Evolutionary conservation across 2,329 filamentous ascomycete genomes (phyloP), one percentile per base, ranked within the genome.

Genomic region (Diaporthe amygdali): DNA sequence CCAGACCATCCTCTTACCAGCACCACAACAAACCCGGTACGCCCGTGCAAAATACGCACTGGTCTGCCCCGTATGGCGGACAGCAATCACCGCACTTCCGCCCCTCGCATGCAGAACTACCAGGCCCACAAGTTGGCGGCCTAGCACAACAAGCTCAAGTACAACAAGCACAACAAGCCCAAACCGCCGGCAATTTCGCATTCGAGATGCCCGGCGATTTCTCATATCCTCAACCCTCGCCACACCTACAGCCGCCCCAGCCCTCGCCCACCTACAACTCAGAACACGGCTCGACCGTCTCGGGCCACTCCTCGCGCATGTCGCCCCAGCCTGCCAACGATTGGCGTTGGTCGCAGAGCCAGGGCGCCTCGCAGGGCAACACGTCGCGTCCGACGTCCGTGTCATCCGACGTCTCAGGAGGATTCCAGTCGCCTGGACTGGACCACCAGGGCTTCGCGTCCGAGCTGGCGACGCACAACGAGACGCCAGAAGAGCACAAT

Each of bases 181-280:
- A 76, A 68, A n/a, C n/a, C n/a, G n/a, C n/a, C n/a, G n/a, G n/a
- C 51, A 61, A 20, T 71, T 64, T 64, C 17, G 75, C 66, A 15
- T 78, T 83, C 70, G 84, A 86, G 72, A 80, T 85, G 72, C 82
- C 83, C 0, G 87, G 87, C 27, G 87, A 89, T 75, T 87, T 81
- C 76, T 84, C 84, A 74, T 80, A 86, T 54, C 76, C 82, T 0
- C 80, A 82, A 63, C 22, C 72, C 3, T 78, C 78, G 10, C 76
- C 79, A 8, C 73, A 73, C 22, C 72, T 79, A 6, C 77, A 76
- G 25, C 76, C 74, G 2, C 76, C 77, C 5, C 79, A 79, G 25
- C 75, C 78, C 0, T 81, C 83, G 0, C 80, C 80, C 2, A 72
- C 61, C 17, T 72, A 51, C 67, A 71, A 55, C 32, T 68, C 74